Evolutionary conservation across 2,329 filamentous ascomycete genomes (phyloP).

Genomic region (Microsporum ferrugineum): DNA sequence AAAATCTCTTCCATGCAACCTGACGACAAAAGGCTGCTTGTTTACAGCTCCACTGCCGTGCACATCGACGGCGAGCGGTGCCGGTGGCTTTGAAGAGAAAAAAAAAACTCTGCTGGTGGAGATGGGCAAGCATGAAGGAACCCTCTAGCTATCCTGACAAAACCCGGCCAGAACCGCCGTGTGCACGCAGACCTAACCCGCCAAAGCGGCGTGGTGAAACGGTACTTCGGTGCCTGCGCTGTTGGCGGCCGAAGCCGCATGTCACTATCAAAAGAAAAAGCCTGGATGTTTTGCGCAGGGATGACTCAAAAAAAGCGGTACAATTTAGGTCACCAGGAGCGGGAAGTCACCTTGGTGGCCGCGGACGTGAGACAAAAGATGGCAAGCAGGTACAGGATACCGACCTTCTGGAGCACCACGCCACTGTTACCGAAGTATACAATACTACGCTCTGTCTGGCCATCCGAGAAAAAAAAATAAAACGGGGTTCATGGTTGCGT

Average conservation of each 20-base stretch:
- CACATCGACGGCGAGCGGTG: not conserved
- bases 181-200: not conserved
- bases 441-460: not conserved
- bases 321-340: not conserved
- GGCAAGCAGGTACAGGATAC: not conserved
- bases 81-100: not conserved
- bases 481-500: not conserved
- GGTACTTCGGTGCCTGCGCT: not conserved
- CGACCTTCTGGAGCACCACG: not conserved
- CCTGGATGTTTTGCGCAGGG: not conserved
- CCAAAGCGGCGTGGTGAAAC: not conserved
- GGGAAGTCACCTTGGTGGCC: not conserved
- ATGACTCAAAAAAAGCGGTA: not conserved
- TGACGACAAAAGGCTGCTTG: not conserved
- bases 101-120: conserved; percentile 1
- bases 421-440: not conserved
- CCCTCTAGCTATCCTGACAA: not conserved
- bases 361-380: not conserved
- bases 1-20: conserved; percentile 4
- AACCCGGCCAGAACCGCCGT: not conserved
- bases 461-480: not conserved
- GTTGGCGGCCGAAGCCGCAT: not conserved
- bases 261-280: not conserved
- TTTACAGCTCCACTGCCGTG: not conserved
- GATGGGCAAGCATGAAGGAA: not conserved